Conservation (phyloP, 164 flowering plant species). For the Aristolochia fimbriata region DNA sequence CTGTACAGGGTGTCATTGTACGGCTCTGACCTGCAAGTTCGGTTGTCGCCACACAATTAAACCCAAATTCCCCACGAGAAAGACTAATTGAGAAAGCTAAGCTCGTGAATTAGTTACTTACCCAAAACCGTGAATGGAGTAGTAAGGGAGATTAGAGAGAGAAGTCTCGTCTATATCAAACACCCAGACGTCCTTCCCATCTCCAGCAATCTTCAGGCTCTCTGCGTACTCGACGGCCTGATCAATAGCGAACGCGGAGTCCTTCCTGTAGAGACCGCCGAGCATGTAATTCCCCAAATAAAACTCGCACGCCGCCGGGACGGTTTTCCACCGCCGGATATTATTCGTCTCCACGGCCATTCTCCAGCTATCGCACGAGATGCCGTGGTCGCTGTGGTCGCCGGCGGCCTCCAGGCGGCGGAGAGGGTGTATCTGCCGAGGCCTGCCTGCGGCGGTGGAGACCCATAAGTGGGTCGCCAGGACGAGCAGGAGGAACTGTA, state of each 20-base stretch:
- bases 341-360: conserved; percentile 44
- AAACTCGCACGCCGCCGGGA: conserved; percentile 27
- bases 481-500: background rate
- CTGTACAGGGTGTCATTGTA: conserved; percentile 21
- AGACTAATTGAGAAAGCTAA: background rate
- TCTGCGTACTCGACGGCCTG: conserved; percentile 13
- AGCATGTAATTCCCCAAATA: conserved; percentile 44
- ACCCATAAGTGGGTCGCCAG: background rate
- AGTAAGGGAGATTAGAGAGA: conserved; percentile 28
- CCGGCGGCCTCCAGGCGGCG: conserved; percentile 10
- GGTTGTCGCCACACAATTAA: too few species aligned
- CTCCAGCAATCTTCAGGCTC: conserved; percentile 12
- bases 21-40: conserved; percentile 16
- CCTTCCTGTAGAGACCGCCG: conserved; percentile 29
- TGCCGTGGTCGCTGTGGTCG: conserved; percentile 5
- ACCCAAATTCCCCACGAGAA: background rate
- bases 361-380: conserved; percentile 31
- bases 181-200: conserved; percentile 29
- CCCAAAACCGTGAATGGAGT: conserved; percentile 21
- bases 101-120: conserved; percentile 9
- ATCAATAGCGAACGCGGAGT: conserved; percentile 12
- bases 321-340: conserved; percentile 23
- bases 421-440: conserved; percentile 18
- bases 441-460: background rate
- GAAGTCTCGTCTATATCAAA: conserved; percentile 35